Base-by-base conservation (phyloP, 495 filamentous ascomycete genomes). In the Immersiella caudata region DNA sequence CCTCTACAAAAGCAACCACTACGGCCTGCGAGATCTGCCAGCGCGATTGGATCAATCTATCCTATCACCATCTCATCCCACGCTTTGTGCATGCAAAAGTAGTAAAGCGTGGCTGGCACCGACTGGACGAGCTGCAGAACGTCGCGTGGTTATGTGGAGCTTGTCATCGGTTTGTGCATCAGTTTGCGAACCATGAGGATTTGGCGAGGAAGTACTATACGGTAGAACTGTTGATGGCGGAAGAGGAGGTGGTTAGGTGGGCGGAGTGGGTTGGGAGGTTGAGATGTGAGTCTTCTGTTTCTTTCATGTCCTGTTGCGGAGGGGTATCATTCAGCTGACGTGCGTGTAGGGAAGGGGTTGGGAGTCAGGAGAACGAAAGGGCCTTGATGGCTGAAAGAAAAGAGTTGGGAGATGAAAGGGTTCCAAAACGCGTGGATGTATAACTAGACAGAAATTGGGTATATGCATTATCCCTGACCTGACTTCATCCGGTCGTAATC, bases 91-190 rank as follows among this genome's bases (percentile, higher is more conserved):
- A 96, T 78, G 86, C 82, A n/a, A 94, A 93, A 78, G 92, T 87
- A 7, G 70, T 91, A 14, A 91, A 91, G 79, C 82, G 91, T 29
- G 91, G 92, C 4, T 96, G 92, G 93, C 91, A 93, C 81, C 83
- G 85, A 18, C 87, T 88, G 68, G 88, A 89, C 81, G 84, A 86
- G 79, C 71, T 94, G 78, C 86, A 91, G 75, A 92, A 86, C 74
- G 92, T 96, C 26, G 93, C 93, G 29, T 97, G 92, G 92, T 76
- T 97, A 71, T 96, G 93, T 80, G 84, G 93, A 22, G 91, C 93
- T 18, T 97, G 93, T 72, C 93, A 97, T 84, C 85, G 83, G 35
- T 93, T 93, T 74, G 92, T 96, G 76, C 93, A 97, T 84, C 77
- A 86, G 36, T 85, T 91, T 71, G 89, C 87, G 16, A 80, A 78